phyloP scores from a whole-genome alignment of 805 yeast genomes.

The Starmerella bacillaris region DNA sequence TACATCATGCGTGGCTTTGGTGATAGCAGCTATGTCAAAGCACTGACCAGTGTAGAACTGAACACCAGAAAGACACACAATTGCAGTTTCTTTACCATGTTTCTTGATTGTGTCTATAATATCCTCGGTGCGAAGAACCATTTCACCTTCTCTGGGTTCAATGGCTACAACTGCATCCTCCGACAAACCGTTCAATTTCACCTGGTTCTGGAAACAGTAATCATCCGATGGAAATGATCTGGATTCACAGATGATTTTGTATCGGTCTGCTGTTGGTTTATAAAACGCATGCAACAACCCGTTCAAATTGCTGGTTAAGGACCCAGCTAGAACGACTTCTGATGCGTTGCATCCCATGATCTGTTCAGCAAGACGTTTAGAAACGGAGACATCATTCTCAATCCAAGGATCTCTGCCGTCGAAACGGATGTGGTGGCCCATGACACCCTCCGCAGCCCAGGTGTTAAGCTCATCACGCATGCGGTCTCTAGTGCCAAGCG shows the following conservation, averaged over 20 bases:
- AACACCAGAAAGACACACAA: conserved; percentile 69
- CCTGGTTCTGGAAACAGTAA: conserved; percentile 67
- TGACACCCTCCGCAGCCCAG: conserved; percentile 70
- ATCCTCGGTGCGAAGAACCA: conserved; percentile 41
- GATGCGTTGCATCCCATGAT: conserved; percentile 50
- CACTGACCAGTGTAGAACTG: conserved; percentile 86
- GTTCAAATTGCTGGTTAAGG: conserved; percentile 68
- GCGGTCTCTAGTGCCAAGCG: conserved; percentile 39
- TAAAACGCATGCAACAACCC: conserved; percentile 57
- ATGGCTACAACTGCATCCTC: conserved; percentile 45
- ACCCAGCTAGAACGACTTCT: conserved; percentile 79
- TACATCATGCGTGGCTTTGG: conserved; percentile 39
- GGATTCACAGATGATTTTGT: conserved; percentile 65
- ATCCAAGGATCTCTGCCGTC: conserved; percentile 51
- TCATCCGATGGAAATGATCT: conserved; percentile 86
- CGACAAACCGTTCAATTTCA: conserved; percentile 37
- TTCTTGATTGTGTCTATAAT: conserved; percentile 39
- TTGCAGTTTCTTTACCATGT: conserved; percentile 43
- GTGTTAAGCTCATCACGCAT: conserved; percentile 55
- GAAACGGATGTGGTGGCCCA: conserved; percentile 46
- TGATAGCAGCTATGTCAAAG: conserved; percentile 59
- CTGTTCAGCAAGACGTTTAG: conserved; percentile 48
- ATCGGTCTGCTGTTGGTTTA: conserved; percentile 38
- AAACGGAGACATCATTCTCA: conserved; percentile 60
- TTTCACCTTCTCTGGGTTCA: conserved; percentile 41